Base-by-base conservation (phyloP, 2,329 filamentous ascomycete species). In the Trichoderma polysporum region DNA sequence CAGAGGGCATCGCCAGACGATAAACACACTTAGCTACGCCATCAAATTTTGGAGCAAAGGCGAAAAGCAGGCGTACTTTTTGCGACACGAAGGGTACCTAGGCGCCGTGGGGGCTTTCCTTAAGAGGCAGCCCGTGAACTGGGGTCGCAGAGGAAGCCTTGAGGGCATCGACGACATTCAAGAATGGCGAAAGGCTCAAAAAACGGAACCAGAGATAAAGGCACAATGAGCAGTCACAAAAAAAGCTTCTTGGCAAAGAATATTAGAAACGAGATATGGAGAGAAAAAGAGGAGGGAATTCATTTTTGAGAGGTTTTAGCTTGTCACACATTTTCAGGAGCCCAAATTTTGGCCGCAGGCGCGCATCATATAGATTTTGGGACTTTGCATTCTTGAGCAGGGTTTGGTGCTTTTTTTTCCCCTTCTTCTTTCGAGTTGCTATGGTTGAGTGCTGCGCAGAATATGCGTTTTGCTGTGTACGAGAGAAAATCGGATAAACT, bases 31-130 rank as follows among this genome's bases (percentile, higher is more conserved):
- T 10, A 94, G 91, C 65, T 99, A 97, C 76, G 95, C 94, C 75
- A 97, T 99, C 80, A 93, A 93, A 73, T 99, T 98, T 80, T 99
- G 95, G 95, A 93, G 91, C 71, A 93, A 95, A 76, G 94, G 94
- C 49, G 85, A 89, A 75, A 97, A 97, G 79, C 93, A 97, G 79
- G 95, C 95, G 0, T 98, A 97, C 77, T 99, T 99, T 78, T 78
- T 99, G 68, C 86, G 95, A 6, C 95, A 99, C 74, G 95, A 99
- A 79, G 95, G 95, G 29, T 99, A 98, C 76, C 86, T 99, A 0
- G 95, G 95, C 10, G 88, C 93, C 22, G 95, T 98, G 0, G 95
- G 95, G 1, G 95, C 95, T 0, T 99, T 99, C 76, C 82, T 99
- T 68, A 97, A 94, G 81, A 84, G 93, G 53, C 93, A 97, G 79